Base-by-base conservation (phyloP, 139 green algal species). In the Pleodorina starrii region DNA sequence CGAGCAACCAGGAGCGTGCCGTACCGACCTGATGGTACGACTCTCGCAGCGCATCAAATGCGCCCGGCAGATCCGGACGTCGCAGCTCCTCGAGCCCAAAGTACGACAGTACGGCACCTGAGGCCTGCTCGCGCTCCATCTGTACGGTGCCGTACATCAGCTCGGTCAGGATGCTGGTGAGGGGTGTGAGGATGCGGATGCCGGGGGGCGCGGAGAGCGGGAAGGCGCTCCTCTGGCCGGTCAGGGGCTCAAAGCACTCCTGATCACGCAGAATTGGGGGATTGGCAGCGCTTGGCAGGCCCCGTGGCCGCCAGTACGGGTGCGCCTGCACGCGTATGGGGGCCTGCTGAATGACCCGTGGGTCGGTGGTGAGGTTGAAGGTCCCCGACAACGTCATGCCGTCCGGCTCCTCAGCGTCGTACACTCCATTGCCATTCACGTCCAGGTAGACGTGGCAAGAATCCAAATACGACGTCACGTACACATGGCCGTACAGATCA, bases 141-240 rank as follows among this genome's bases (percentile, higher is more conserved):
- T 71, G 48, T 69, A 25, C 1, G 44, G 25, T 84, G 48, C 76
- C 76, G 76, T 84, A 84, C 48, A 84, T 69, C 17, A 84, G 46
- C 76, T 84, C 76, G 1, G 76, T 48, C 5, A 84, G 9, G 17
- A 84, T 11, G 19, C 40, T 84, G 1, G 76, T 71, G 9, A 84
- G 17, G 11, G 76, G 76, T n/a, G 76, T 84, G 32, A 84, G 46
- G 50, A 84, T 84, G 10, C 76, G 76, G n/a, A 84, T n/a, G 0
- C 76, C 76, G 35, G 76, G 76, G 5, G 76, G 76, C 16, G 76
- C 76, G 32, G 76, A 38, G 2, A 84, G 76, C 35, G 76, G 76
- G 50, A 71, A 84, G 19, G 50, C 32, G 76, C 36, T 71, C n/a
- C 48, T 48, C 12, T 50, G 76, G 5, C 76, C 76, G 1, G 76